Conservation (phyloP, 164 flowering plant species). For the Euptelea pleiosperma region DNA sequence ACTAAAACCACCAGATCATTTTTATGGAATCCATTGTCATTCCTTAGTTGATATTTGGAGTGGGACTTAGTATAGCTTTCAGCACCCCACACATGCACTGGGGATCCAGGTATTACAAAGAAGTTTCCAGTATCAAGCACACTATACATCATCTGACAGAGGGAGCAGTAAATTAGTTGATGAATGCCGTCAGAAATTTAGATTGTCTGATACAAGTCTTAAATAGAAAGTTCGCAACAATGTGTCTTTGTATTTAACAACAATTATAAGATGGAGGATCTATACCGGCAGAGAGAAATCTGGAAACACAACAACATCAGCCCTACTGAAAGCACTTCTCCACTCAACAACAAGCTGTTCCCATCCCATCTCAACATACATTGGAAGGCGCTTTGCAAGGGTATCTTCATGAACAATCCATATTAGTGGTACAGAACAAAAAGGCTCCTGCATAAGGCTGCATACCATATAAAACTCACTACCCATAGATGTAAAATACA, state of each 20-base stretch:
- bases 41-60: constrained; percentile 52
- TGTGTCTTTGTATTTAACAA: background rate
- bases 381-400: constrained; percentile 69
- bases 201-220: background rate
- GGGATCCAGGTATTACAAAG: constrained; percentile 91
- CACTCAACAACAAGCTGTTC: constrained; percentile 63
- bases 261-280: constrained; percentile 9
- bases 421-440: constrained; percentile 80
- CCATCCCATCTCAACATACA: constrained; percentile 64
- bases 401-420: constrained; percentile 89
- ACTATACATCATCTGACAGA: constrained; percentile 86
- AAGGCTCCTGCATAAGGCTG: constrained; percentile 99
- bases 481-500: constrained; percentile 31
- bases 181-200: constrained; percentile 3
- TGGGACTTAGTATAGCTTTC: constrained; percentile 59
- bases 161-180: constrained; percentile 20
- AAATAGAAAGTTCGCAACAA: background rate
- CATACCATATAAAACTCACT: constrained; percentile 69
- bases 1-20: constrained; percentile 76
- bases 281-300: constrained; percentile 87
- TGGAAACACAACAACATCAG: constrained; percentile 76
- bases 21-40: constrained; percentile 41
- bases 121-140: constrained; percentile 91
- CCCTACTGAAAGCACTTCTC: constrained; percentile 73
- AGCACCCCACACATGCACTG: constrained; percentile 82